phyloP scores from a whole-genome alignment of 768 basidiomycete genomes.

The Daedaleopsis sinensis region DNA sequence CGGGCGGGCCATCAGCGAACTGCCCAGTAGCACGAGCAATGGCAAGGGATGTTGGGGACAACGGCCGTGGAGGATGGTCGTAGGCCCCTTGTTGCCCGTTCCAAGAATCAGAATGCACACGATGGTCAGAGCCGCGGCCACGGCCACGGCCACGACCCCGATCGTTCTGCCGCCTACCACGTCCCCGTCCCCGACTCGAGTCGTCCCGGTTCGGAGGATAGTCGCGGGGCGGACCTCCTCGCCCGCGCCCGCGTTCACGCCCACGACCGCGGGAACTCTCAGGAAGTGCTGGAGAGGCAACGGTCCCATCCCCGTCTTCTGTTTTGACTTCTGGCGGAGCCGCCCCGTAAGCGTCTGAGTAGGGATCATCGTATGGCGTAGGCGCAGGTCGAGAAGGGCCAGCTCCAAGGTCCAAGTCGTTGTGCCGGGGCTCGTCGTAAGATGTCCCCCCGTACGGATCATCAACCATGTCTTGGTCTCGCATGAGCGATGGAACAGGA shows the following conservation, averaged over 20 bases:
- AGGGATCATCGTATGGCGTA: constrained; percentile 80
- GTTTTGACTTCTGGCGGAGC: background rate
- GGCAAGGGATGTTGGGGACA: constrained; percentile 50
- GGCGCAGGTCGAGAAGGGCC: constrained; percentile 67
- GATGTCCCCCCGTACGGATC: constrained; percentile 58
- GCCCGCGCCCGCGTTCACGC: constrained; percentile 2
- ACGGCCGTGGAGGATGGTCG: constrained; percentile 31
- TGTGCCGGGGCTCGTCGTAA: constrained; percentile 63
- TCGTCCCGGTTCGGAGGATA: background rate
- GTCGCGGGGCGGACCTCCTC: background rate
- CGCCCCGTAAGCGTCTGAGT: constrained; percentile 40
- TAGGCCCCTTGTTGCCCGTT: constrained; percentile 31
- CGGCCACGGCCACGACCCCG: constrained; percentile 39
- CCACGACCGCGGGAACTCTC: background rate
- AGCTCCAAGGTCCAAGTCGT: constrained; percentile 63
- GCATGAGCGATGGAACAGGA: constrained; percentile 54
- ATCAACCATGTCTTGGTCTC: constrained; percentile 57
- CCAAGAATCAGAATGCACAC: constrained; percentile 22
- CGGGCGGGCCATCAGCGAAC: constrained; percentile 29
- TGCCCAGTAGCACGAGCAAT: constrained; percentile 52
- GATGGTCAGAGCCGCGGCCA: constrained; percentile 30
- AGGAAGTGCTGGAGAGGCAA: background rate
- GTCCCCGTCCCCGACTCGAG: constrained; percentile 15
- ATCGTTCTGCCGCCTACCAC: constrained; percentile 19
- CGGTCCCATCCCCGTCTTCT: constrained; percentile 1